phyloP scores from a whole-genome alignment of 2,329 filamentous ascomycete genomes.

The Aspergillus terreus region DNA sequence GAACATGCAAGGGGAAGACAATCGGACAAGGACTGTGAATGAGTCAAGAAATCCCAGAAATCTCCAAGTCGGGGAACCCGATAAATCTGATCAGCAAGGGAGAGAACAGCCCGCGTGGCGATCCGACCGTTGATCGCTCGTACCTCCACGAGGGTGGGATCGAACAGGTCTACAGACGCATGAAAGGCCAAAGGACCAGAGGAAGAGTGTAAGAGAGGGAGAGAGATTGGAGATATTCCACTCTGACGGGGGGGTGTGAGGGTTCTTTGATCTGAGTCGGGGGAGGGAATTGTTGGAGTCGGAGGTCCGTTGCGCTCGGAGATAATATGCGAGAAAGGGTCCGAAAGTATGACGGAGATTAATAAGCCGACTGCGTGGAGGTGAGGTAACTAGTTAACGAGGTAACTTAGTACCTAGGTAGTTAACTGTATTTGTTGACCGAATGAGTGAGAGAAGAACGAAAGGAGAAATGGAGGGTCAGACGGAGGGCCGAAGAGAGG shows the following conservation, averaged over 20 bases:
- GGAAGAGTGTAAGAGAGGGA: background rate
- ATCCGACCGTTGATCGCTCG: constrained; percentile 14
- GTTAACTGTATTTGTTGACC: background rate
- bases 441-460: background rate
- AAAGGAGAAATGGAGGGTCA: background rate
- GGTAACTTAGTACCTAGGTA: too few species aligned
- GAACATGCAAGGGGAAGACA: constrained; percentile 11
- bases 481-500: background rate
- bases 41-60: constrained; percentile 5
- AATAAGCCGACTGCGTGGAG: background rate
- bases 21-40: constrained; percentile 2
- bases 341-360: background rate
- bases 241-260: background rate
- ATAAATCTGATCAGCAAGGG: constrained; percentile 10
- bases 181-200: constrained; percentile 7
- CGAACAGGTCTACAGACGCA: constrained; percentile 16
- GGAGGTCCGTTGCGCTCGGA: background rate
- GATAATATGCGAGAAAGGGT: background rate
- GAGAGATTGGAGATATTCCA: background rate
- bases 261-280: background rate
- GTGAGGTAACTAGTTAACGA: background rate
- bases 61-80: constrained; percentile 1
- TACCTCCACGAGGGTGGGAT: constrained; percentile 21
- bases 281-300: background rate
- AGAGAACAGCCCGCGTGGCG: constrained; percentile 15